Base-by-base conservation (phyloP, 345 rosid species). In the Acer campestre region DNA sequence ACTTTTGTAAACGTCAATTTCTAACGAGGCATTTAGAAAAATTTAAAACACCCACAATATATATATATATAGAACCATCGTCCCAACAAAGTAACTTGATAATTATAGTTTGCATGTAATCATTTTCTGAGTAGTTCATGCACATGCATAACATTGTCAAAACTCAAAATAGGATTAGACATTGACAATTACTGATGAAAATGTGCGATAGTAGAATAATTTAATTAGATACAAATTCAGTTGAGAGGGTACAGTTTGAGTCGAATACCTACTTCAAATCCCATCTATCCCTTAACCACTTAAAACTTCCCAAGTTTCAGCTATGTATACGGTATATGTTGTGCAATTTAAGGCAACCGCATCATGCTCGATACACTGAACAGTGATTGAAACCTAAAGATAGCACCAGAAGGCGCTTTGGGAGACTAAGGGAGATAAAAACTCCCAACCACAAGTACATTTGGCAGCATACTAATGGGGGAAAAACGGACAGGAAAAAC, bases 1-100 rank as follows among this genome's bases (percentile, higher is more conserved):
- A 27, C 25, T 35, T 46, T 48, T 27, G 42, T 59, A 65, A 77
- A 65, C 17, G 20, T 62, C 66, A 77, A 71, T 20, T 44, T 74
- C 44, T 29, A 66, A 58, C 13, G n/a, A 29, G 51, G 76, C 67
- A 51, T 14, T 48, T 22, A 16, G 7, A 61, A 42, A 42, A 61
- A 38, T 22, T 10, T 14, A 23, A 35, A 61, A 61, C 42, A 22
- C 5, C 40, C 49, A 55, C 63, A 55, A 49, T 20, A 49, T 29
- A 29, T 20, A 49, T 69, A 27, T 48, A 14, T 1, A 22, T 10
- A 2, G 13, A 59, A 59, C 11, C 63, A 14, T 53, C 31, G 14
- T 23, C 40, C 23, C 42, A n/a, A 55, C 48, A 71, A 58, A 58
- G 67, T 16, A 40, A 40, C 18, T 62, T 58, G 42, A 76, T 6